Evolutionary conservation across 1,284 basidiomycete species (phyloP), one percentile per base, ranked within the genome.

Genomic region (Hymenochaete sp.): DNA sequence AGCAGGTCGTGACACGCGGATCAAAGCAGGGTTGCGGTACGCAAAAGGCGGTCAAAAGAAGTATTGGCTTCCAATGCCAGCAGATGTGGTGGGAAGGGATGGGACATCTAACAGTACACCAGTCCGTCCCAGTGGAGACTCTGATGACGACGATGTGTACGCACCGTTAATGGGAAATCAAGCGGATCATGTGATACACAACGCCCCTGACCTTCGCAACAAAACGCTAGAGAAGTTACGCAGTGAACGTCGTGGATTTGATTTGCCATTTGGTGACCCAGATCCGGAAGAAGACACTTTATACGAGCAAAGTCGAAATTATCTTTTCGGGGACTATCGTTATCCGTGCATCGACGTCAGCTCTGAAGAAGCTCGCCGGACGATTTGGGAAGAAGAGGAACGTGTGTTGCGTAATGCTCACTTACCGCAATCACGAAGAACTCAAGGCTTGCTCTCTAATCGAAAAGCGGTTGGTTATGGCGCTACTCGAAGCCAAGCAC

Each of bases 301-400:
- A 36, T 93, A 82, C 56, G 66, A 64, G 14, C 71, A 84, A 42
- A 81, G 82, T 56, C 73, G 77, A 54, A 71, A 74, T 52, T 82
- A 89, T 45, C 67, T 91, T 18, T 92, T 95, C 56, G 96, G 95
- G 7, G 92, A 97, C 65, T 92, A 93, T 58, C 80, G 86, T 54
- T 96, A 95, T 60, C 90, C 90, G 0, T 82, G 80, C 53, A 82
- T 93, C 49, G 92, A 93, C 57, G 81, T 89, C 28, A 89, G 81
- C 59, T 77, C 86, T 38, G 77, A 91, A 64, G 61, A 68, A 42
- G 84, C 84, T 29, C 67, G 75, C 52, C 62, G 60, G 47, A 61
- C 62, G 35, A 83, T 87, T 62, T 82, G 82, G 83, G 72, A 73
- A 36, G 82, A 79, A 55, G 80, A 81, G 59, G 82, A 83, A 58